Base-by-base conservation (phyloP, 768 basidiomycete genomes). In the Tylopilus sp. region DNA sequence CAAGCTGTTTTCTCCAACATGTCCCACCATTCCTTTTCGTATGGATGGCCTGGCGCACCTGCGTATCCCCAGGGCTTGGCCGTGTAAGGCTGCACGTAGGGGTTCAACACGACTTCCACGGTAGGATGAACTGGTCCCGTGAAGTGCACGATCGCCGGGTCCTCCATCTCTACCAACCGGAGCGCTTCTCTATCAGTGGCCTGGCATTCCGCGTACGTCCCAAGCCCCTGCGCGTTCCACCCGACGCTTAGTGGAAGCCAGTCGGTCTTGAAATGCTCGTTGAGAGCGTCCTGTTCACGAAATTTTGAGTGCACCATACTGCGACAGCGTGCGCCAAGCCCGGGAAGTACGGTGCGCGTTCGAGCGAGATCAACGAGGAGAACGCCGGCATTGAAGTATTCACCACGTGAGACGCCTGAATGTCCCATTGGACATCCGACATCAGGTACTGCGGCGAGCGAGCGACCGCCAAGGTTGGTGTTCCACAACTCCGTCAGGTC, bases 61-160 rank as follows among this genome's bases (percentile, higher is more conserved):
- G 76, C 70, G 53, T 82, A 82, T 4, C 80, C 80, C 81, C 83
- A 82, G 1, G 80, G 81, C 56, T 83, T 84, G 9, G 79, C 71
- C 2, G 76, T 77, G 53, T 69, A 78, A 4, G 79, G 82, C 57
- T 78, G 80, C 19, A 80, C 72, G 50, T 71, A 77, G 2, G 76
- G 76, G 59, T 81, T 81, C 56, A 82, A 60, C 12, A 82, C 74
- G 6, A 71, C 66, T 8, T 65, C 72, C 54, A 82, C 41, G 4
- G 61, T 56, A 1, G 81, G 81, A 63, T 81, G 70, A 26, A 81
- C 69, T 2, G 82, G 77, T 2, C 83, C 81, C 3, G 81, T 81
- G 65, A 84, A 84, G 59, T 82, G 83, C 12, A 83, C 78, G 54
- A 84, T 74, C 11, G 56, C 57, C 0, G 79, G 76, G 34, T 78